Evolutionary conservation across 2,329 filamentous ascomycete species (phyloP).

Genomic region (Pseudogymnoascus sp.): DNA sequence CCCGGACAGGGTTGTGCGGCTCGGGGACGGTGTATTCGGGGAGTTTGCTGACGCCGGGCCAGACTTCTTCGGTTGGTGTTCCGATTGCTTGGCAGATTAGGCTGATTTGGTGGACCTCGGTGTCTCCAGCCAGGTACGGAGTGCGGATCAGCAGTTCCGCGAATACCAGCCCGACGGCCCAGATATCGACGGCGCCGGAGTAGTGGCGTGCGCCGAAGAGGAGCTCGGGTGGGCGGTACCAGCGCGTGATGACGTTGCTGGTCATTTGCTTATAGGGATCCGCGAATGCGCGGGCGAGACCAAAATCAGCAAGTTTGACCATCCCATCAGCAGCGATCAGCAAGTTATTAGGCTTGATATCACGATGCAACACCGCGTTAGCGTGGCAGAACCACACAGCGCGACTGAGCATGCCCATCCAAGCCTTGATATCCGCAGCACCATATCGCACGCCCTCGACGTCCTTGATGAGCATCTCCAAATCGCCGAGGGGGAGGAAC

Average conservation of each 20-base stretch:
- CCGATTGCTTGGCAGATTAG: conserved; percentile 27
- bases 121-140: conserved; percentile 75
- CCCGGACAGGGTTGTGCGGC: conserved; percentile 45
- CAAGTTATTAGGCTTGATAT: conserved; percentile 98
- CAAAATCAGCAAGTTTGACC: conserved; percentile 95
- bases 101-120: conserved; percentile 50
- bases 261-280: conserved; percentile 89
- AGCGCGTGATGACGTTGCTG: conserved; percentile 87
- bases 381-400: conserved; percentile 96
- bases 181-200: conserved; percentile 82
- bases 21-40: conserved; percentile 69
- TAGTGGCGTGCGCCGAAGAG: conserved; percentile 88
- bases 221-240: conserved; percentile 92
- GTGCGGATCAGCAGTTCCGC: conserved; percentile 78
- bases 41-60: conserved; percentile 81
- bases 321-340: conserved; percentile 88
- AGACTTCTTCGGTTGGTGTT: conserved; percentile 86
- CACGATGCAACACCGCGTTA: conserved; percentile 86
- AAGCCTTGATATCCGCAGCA: conserved; percentile 86
- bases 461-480: conserved; percentile 91
- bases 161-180: conserved; percentile 88
- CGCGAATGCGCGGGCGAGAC: conserved; percentile 79
- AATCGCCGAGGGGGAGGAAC: conserved; percentile 84
- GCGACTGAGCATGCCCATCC: conserved; percentile 95
- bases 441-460: conserved; percentile 69